Base-by-base conservation (phyloP, 1,284 basidiomycete species). In the Ceratobasidium sp. region DNA sequence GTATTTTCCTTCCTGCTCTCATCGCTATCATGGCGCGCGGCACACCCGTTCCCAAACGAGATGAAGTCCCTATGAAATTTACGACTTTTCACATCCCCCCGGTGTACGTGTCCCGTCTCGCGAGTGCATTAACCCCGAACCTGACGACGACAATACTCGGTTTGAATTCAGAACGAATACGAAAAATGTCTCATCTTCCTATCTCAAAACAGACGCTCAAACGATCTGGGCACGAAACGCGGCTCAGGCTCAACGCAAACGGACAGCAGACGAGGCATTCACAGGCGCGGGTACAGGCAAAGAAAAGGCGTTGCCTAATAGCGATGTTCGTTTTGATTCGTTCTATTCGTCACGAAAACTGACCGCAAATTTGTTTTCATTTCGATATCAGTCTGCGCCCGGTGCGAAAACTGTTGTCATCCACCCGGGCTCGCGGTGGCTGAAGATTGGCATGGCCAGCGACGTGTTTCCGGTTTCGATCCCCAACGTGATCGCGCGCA, bases 391-490 rank as follows among this genome's bases (percentile, higher is more conserved):
- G 83, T 81, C 90, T 90, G 10, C 82, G 83, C 23, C 88, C 80
- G 79, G 88, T 79, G 77, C 90, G 86, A 35, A 85, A 83, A 17
- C 87, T 83, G 11, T 99, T 76, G 92, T 99, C 49, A 94, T 99
- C 75, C 98, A 99, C 81, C 96, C 95, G 1, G 98, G 98, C 31
- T 97, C 96, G 1, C 89, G 94, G 35, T 92, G 87, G 81, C 85
- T 98, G 45, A 91, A 96, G 35, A 90, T 99, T 63, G 98, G 98
- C 33, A 90, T 90, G 81, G 96, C 97, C 0, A 94, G 92, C n/a
- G 96, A 98, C 81, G 90, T 94, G 35, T 90, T 88, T 45, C 96
- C 96, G 11, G 82, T 91, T 31, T 83, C 89, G 10, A 85, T 97
- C 23, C 92, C 94, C 1, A 91, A 90, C 82, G 92, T 95, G 33